Evolutionary conservation across 805 yeast genomes (phyloP).

Genomic region (Cyberlindnera petersonii): DNA sequence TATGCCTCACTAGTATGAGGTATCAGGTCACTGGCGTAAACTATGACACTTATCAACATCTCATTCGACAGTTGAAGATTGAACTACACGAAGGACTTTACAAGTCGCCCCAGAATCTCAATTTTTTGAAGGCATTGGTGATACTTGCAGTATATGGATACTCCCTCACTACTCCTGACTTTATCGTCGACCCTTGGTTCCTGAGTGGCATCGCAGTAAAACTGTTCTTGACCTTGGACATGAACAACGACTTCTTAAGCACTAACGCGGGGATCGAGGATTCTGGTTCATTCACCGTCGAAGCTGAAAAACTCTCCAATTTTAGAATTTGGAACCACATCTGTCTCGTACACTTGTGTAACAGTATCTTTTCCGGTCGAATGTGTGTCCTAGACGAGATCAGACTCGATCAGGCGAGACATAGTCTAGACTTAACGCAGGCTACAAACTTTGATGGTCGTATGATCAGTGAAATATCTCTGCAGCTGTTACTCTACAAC

Average conservation of each 20-base stretch:
- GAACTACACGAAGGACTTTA: conserved; percentile 32
- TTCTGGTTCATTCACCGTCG: conserved; percentile 23
- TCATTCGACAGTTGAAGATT: conserved; percentile 36
- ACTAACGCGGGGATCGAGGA: conserved; percentile 16
- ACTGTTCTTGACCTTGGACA: conserved; percentile 52
- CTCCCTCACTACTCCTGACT: conserved; percentile 49
- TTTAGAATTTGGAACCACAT: conserved; percentile 71
- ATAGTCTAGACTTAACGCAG: conserved; percentile 50
- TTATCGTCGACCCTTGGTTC: conserved; percentile 66
- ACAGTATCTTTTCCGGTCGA: conserved; percentile 63
- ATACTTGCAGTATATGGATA: conserved; percentile 62
- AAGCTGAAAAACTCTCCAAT: conserved; percentile 38
- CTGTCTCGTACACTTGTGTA: conserved; percentile 61
- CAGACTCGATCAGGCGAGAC: conserved; percentile 54
- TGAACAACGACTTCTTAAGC: conserved; percentile 22
- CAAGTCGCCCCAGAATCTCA: conserved; percentile 47
- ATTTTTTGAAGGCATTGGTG: conserved; percentile 65
- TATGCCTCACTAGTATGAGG: conserved; percentile 60
- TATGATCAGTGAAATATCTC: conserved; percentile 70
- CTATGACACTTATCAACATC: conserved; percentile 29
- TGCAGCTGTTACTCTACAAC: conserved; percentile 55
- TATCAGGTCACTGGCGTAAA: conserved; percentile 31
- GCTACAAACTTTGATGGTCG: conserved; percentile 81
- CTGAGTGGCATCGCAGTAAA: conserved; percentile 63
- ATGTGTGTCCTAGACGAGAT: conserved; percentile 58